These are phyloP conservation scores for Saussurea involucrata DNA, from an alignment of 129 eudicot species.

Conservation along the genomic window DNA sequence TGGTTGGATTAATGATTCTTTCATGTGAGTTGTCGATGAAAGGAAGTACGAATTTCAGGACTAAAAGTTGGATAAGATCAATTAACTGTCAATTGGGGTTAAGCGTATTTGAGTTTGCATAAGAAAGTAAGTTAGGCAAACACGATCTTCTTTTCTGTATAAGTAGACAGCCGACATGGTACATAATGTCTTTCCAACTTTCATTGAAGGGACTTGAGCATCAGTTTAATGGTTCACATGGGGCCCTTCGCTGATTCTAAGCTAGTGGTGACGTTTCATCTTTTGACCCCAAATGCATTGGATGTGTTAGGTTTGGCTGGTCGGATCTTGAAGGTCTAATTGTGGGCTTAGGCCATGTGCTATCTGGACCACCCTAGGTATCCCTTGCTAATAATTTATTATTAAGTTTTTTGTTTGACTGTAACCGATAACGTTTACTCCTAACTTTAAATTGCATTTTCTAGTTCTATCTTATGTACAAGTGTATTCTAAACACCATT, in stretches of 20 bases:
- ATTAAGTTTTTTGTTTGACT: not conserved
- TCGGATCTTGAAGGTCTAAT: not conserved
- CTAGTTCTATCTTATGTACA: not conserved
- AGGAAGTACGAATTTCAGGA: not conserved
- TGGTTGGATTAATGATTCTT: not conserved
- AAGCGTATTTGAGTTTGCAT: not conserved
- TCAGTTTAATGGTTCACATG: not conserved
- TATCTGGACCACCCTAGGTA: not conserved
- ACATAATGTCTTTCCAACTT: not conserved
- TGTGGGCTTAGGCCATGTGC: not conserved
- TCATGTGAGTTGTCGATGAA: not conserved
- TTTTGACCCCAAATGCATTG: not conserved
- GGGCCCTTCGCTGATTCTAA: not conserved
- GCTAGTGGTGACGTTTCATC: not conserved
- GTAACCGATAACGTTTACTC: not conserved
- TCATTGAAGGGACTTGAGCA: not conserved
- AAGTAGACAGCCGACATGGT: not conserved
- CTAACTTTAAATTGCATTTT: not conserved
- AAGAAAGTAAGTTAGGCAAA: not conserved
- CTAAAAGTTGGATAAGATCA: not conserved
- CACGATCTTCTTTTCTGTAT: not conserved
- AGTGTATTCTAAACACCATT: not conserved
- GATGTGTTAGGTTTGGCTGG: not conserved
- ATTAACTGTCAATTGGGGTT: not conserved
- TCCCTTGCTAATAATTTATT: not conserved